Evolutionary conservation across 805 yeast species (phyloP).

Genomic region (Metschnikowia lochheadii): DNA sequence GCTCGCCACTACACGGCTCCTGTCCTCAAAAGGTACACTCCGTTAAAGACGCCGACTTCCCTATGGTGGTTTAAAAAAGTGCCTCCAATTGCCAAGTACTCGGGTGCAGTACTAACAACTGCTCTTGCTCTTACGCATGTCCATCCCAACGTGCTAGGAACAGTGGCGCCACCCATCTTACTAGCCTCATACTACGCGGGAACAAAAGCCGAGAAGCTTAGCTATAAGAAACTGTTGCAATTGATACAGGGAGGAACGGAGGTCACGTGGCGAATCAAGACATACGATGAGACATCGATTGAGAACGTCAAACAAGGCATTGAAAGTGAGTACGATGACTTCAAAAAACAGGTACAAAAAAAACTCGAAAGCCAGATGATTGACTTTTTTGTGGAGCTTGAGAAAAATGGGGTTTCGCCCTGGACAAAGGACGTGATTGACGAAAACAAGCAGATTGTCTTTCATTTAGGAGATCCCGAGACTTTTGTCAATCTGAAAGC

Average conservation of each 20-base stretch:
- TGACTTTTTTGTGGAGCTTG: conserved; percentile 22
- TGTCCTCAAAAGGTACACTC: conserved; percentile 30
- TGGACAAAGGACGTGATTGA: conserved; percentile 22
- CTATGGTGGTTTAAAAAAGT: conserved; percentile 26
- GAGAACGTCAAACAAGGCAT: conserved; percentile 31
- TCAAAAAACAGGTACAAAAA: conserved; percentile 26
- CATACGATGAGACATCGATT: conserved; percentile 32
- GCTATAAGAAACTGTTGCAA: conserved; percentile 14
- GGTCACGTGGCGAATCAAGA: conserved; percentile 13
- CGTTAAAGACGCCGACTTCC: conserved; percentile 22
- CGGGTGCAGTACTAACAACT: conserved; percentile 21
- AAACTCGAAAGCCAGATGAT: conserved; percentile 24
- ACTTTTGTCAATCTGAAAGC: conserved; percentile 20
- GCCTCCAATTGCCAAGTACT: conserved; percentile 27
- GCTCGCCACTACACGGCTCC: conserved; percentile 18
- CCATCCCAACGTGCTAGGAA: conserved; percentile 33
- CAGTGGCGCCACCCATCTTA: conserved; percentile 35
- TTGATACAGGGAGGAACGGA: conserved; percentile 9
- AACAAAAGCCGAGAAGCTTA: conserved; percentile 13
- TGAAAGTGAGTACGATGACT: conserved; percentile 36
- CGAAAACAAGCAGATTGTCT: conserved; percentile 29
- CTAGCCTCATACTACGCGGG: conserved; percentile 25
- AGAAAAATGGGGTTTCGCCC: conserved; percentile 4
- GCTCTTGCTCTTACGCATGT: conserved; percentile 30
- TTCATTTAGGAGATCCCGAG: conserved; percentile 19